These are phyloP conservation scores for Knufia petricola DNA, from an alignment of 2,329 filamentous ascomycete genomes.

Conservation along the genomic window DNA sequence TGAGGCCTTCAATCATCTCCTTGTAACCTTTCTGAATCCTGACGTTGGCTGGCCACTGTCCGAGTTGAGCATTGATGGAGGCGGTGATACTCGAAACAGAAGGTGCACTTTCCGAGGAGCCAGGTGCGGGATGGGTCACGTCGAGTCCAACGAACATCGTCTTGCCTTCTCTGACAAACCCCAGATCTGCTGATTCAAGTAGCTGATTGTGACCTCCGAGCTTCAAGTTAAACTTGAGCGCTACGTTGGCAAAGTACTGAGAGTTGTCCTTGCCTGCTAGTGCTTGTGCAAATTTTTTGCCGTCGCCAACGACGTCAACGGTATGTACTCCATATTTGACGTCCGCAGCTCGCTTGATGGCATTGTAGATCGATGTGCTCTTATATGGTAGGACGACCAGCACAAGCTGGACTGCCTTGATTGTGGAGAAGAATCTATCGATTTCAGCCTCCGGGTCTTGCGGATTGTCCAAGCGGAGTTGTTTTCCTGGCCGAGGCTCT, in stretches of 20 bases:
- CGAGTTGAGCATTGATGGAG: conserved; percentile 58
- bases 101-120: conserved; percentile 49
- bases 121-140: conserved; percentile 75
- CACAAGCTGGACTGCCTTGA: conserved; percentile 32
- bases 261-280: conserved; percentile 34
- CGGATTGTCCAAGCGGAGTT: background rate
- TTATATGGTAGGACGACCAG: conserved; percentile 49
- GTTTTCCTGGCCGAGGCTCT: background rate
- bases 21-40: conserved; percentile 46
- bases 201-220: conserved; percentile 45
- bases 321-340: conserved; percentile 50
- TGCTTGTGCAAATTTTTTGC: conserved; percentile 4
- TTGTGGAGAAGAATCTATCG: background rate
- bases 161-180: conserved; percentile 53
- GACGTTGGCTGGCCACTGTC: conserved; percentile 69
- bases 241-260: conserved; percentile 49
- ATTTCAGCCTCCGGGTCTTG: background rate
- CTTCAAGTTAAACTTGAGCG: conserved; percentile 74
- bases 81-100: conserved; percentile 75
- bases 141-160: conserved; percentile 86
- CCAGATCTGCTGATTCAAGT: conserved; percentile 37
- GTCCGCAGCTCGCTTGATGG: conserved; percentile 60
- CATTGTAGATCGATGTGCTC: conserved; percentile 49
- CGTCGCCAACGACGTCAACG: conserved; percentile 38
- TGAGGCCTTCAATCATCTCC: conserved; percentile 62